Base-by-base conservation (phyloP, 2,329 filamentous ascomycete genomes). In the Daldinia eschscholtzii region DNA sequence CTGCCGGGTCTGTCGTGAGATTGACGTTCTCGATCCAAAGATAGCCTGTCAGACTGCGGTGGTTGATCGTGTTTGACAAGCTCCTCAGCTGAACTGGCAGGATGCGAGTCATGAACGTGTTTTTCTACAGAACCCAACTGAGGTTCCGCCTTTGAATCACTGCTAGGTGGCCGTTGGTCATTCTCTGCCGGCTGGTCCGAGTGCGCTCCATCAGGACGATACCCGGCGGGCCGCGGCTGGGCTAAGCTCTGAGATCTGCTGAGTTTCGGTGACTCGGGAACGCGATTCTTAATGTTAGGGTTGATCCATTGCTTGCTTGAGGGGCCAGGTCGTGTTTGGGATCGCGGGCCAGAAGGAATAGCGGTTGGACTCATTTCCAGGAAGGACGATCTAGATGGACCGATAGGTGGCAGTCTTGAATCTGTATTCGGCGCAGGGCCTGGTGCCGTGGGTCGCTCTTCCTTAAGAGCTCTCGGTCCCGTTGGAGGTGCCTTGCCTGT, bases 301-400 rank as follows among this genome's bases (percentile, higher is more conserved):
- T 88, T 88, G 64, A 87, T 85, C 87, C 87, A 89, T 76, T 88
- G 87, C 72, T 87, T 88, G 74, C 86, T 88, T 0, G 85, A 86
- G 15, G 85, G 83, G 6, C 86, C 83, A 20, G 78, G 66, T 72
- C 81, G 84, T 65, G 87, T 86, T 50, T 65, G 63, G 15, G 83
- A 83, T 39, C 87, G 83, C 37, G 86, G 86, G 9, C 86, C 87
- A 2, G 85, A 81, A 2, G 86, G 86, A 55, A 88, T 86, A 6
- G 82, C 86, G 3, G 82, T 77, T 7, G 83, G 81, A 63, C 81
- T 83, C 23, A 83, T 83, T 46, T 85, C 81, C 9, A 77, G 67
- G 18, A 80, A 75, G n/a, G 74, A 70, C n/a, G 80, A 73, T 65
- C 85, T 87, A 0, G 81, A 80, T 2, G 82, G 82, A 3, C 83